A percentile compares a stretch with the other conserved stretches of the same genome.
Evolutionary conservation across 805 yeast genomes (phyloP).

Genomic region (Jamesozyma rosinii): DNA sequence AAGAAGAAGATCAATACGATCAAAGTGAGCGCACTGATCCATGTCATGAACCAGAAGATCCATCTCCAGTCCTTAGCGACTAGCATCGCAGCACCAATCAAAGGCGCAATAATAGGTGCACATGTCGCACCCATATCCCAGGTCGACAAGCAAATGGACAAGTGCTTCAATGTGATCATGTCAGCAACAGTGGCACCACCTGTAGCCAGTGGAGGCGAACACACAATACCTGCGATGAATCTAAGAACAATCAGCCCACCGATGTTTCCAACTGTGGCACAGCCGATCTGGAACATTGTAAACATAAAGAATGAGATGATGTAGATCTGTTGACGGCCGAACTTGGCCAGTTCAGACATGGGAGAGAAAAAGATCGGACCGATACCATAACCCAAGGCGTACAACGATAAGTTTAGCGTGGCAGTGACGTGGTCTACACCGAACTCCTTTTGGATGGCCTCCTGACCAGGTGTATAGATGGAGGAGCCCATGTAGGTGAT

Average conservation of each 20-base stretch:
- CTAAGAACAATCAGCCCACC: constrained; percentile 44
- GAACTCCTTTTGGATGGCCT: constrained; percentile 38
- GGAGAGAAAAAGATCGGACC: constrained; percentile 56
- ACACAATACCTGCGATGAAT: constrained; percentile 45
- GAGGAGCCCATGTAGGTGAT: constrained; percentile 51
- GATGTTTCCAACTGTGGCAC: constrained; percentile 42
- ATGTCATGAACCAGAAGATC: constrained; percentile 45
- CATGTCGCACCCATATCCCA: constrained; percentile 48
- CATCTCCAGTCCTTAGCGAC: constrained; percentile 45
- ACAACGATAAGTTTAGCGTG: constrained; percentile 43
- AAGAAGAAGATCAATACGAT: constrained; percentile 33
- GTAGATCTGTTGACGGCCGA: constrained; percentile 48
- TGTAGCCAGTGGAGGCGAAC: constrained; percentile 48
- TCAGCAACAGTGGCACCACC: constrained; percentile 54
- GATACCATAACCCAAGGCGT: constrained; percentile 51
- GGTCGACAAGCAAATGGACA: constrained; percentile 39
- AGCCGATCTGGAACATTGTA: constrained; percentile 45
- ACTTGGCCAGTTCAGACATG: constrained; percentile 43
- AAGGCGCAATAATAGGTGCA: constrained; percentile 50
- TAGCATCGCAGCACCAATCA: constrained; percentile 44
- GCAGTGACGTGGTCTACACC: constrained; percentile 38
- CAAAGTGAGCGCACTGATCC: constrained; percentile 23
- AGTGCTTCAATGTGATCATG: constrained; percentile 33
- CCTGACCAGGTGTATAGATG: constrained; percentile 44
- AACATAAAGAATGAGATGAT: constrained; percentile 39